Evolutionary conservation across 2,329 filamentous ascomycete genomes (phyloP), one percentile per base, ranked within the genome.

Genomic region (Exophiala sp.): DNA sequence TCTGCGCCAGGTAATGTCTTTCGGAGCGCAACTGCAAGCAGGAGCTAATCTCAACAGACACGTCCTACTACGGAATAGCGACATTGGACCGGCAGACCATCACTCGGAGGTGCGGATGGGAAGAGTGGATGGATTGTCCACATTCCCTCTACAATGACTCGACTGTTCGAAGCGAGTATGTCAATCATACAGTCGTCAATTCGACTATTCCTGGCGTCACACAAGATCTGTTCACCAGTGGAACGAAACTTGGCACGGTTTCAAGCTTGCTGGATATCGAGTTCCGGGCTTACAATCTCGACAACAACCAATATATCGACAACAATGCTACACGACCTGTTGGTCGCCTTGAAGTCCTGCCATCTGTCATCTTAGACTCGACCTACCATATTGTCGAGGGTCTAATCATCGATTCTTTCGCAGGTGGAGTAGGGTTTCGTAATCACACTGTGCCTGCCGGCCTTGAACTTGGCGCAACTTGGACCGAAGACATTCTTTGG

Each of bases 401-500:
- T n/a, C 39, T 62, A 12, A 51, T 63, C 29, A 43, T 75, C 0
- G 72, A 77, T 54, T 67, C 67, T n/a, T 58, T 63, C n/a, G 65
- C 59, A 24, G 74, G 74, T 2, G 71, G 73, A 0, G 64, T 78
- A 5, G 75, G 72, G 1, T 72, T 77, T 10, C 66, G 75, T n/a
- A 77, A 77, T 59, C 74, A 76, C 55, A 74, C 68, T 1, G 47
- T 69, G 0, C 75, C 75, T 5, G 50, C 70, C 5, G 68, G 73
- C 50, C 72, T 74, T 1, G 67, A 71, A 4, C 68, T 70, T 0
- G 76, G 75, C 0, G 71, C 66, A 5, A 65, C 62, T 1, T 79
- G 76, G 76, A 64, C 65, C 0, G 77, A 80, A 52, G 75, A 79
- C 50, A 43, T 79, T 4, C 68, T 79, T 0, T 79, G 76, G 57